Base-by-base conservation (phyloP, 2,329 filamentous ascomycete genomes). In the Ciborinia camelliae region DNA sequence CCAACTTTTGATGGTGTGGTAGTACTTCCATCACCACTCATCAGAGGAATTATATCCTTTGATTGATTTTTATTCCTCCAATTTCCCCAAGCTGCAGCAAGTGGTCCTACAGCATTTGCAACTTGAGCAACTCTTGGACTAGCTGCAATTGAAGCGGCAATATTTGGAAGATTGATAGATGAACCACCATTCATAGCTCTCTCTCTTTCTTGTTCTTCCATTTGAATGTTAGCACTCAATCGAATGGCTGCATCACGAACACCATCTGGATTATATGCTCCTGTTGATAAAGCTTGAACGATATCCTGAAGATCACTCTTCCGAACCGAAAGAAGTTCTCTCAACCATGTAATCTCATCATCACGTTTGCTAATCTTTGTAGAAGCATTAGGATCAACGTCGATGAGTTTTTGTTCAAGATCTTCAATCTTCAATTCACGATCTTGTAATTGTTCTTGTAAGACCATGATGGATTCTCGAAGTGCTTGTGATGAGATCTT, bases 161-260 rank as follows among this genome's bases (percentile, higher is more conserved):
- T 84, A 48, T 90, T 91, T 5, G 91, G 90, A 70, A 95, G 81
- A 62, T 82, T 85, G 67, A 88, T 82, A 35, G 85, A 81, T 9
- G 86, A 89, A 18, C 85, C 85, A 55, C 88, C 88, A 62, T 89
- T 87, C 78, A 91, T 84, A 0, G 91, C 88, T 66, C 95, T 86
- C 76, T 98, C 94, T 60, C 92, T 91, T 78, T 97, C 93, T 75
- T 97, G 92, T 75, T 96, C 91, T 77, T 99, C 94, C 95, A 99
- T 99, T 75, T 98, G 92, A 43, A 99, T 82, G 73, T 97, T 97
- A 18, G 95, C 91, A 75, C 92, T 91, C 67, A 99, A 87, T 62
- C 95, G 89, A 71, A 98, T 98, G 43, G 92, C 91, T 7, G 93
- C 92, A 75, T 98, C 93, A 72, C 90, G 91, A 68, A 97, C 90